Base-by-base conservation (phyloP, 1,284 basidiomycete species). In the Trichosporon coremiiforme region DNA sequence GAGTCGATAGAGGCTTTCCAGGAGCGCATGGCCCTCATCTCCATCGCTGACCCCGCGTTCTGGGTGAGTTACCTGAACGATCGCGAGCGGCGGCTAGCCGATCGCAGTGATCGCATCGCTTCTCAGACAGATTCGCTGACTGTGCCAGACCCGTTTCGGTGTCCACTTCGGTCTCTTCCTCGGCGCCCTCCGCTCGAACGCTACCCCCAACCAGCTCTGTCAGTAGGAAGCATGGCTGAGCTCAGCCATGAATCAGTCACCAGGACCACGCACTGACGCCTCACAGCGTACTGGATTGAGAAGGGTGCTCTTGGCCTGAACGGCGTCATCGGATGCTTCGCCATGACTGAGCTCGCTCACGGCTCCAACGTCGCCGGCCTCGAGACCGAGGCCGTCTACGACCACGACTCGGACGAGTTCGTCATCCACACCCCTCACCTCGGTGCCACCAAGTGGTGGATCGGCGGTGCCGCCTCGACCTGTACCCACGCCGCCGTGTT, bases 401-500 rank as follows among this genome's bases (percentile, higher is more conserved):
- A 88, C 77, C 78, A 78, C 25, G 74, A 78, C 65, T 80, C 85
- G 2, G 87, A 88, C 80, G 86, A 87, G 76, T 87, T 87, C 66
- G 78, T 88, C 66, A 86, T 88, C 68, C 86, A 88, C 78, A 88
- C 87, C 1, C 85, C 86, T 20, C 82, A 83, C 74, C 77, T 86
- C 53, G 82, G 82, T 20, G 86, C 86, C 4, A 86, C 86, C 12
- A 86, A 86, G 76, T 86, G 86, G 86, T 86, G 86, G 86, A 88
- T 88, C 74, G 87, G 87, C 64, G 87, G 87, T 66, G 87, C 87
- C 0, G 87, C 87, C 3, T 85, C 85, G 68, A 86, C 86, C 2
- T 87, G 87, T 5, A 88, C 87, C 5, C 87, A 88, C 79, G 85
- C 85, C 71, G 84, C 86, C 63, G 87, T 87, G 6, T 88, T 87